Base-by-base conservation (phyloP, 208 protist species). In the Naegleria gruberi region DNA sequence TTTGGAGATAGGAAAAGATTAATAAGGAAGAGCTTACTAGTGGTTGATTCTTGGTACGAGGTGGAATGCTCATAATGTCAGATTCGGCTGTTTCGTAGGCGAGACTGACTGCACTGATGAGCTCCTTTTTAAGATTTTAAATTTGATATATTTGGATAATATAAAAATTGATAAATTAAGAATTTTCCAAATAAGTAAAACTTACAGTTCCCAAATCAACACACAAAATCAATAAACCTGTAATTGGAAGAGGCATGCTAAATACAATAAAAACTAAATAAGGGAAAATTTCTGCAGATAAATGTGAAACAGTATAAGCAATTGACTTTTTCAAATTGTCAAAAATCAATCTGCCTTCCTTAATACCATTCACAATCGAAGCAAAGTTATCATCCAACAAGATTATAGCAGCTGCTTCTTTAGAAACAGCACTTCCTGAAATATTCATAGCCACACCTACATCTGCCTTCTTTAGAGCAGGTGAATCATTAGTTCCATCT, bases 321-420 rank as follows among this genome's bases (percentile, higher is more conserved):
- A 98, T 95, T 30, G 93, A 96, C 89, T 98, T 98, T 90, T 96
- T 95, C 46, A 97, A 91, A 89, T 98, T 98, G 92, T 97, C 94
- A 77, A 97, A 98, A 77, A 97, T 96, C 7, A 96, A 90, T 89
- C 96, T 94, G 47, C 96, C 96, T 74, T 97, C 93, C 92, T 97
- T 91, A 30, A 98, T 92, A 89, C 94, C 96, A 0, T 92, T 90
- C 0, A 97, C 95, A 84, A 98, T 98, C 0, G 95, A 95, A 0
- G 93, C 92, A 92, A 98, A 98, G 89, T 98, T 96, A 92, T 98
- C 96, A 90, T 98, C 96, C 19, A 97, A 41, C 23, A 98, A 90
- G 73, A 96, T 95, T 17, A 96, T 96, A 82, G 95, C 95, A 0
- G 95, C 93, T 30, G 95, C 94, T 90, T 96, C 94, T 40, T 92